Percentiles rank a stretch among this genome's conserved stretches.
Evolutionary conservation across 805 yeast species (phyloP).

Genomic region (Candida insectorum): DNA sequence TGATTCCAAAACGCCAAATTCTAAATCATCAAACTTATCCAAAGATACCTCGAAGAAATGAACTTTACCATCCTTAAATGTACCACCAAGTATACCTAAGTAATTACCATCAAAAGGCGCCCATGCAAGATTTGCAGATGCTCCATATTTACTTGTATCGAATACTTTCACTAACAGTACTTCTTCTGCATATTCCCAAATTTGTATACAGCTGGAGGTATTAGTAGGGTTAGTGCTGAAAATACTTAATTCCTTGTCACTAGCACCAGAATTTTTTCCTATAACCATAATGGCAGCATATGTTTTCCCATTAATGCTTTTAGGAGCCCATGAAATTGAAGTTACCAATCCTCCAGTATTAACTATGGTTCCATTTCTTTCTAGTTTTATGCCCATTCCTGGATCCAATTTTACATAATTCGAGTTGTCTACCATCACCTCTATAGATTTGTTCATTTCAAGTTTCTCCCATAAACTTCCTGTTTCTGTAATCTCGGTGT

Average conservation of each 20-base stretch:
- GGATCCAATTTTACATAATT: too few species aligned
- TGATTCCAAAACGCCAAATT: conserved; percentile 15
- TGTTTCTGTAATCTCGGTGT: too few species aligned
- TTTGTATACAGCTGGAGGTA: conserved; percentile 36
- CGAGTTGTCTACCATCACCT: too few species aligned
- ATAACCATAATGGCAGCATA: conserved; percentile 52
- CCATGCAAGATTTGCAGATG: conserved; percentile 39
- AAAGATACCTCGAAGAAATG: conserved; percentile 42
- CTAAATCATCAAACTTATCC: conserved; percentile 3
- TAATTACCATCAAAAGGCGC: conserved; percentile 25
- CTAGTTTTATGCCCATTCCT: too few species aligned
- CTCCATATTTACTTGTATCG: conserved; percentile 41
- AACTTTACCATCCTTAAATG: conserved; percentile 56
- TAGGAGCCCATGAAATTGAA: conserved; percentile 50
- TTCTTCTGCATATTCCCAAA: conserved; percentile 37
- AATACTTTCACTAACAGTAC: conserved; percentile 25
- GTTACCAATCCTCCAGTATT: conserved; percentile 49
- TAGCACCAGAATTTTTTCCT: conserved; percentile 21
- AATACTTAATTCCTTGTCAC: conserved; percentile 26
- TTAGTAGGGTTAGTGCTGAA: conserved; percentile 17
- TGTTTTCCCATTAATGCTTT: conserved; percentile 20
- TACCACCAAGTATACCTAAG: conserved; percentile 48
- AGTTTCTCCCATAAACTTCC: too few species aligned
- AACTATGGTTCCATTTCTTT: too few species aligned
- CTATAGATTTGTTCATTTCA: too few species aligned